Evolutionary conservation across 2,329 filamentous ascomycete species (phyloP), one percentile per base, ranked within the genome.

Genomic region (Fusarium mundagurra): DNA sequence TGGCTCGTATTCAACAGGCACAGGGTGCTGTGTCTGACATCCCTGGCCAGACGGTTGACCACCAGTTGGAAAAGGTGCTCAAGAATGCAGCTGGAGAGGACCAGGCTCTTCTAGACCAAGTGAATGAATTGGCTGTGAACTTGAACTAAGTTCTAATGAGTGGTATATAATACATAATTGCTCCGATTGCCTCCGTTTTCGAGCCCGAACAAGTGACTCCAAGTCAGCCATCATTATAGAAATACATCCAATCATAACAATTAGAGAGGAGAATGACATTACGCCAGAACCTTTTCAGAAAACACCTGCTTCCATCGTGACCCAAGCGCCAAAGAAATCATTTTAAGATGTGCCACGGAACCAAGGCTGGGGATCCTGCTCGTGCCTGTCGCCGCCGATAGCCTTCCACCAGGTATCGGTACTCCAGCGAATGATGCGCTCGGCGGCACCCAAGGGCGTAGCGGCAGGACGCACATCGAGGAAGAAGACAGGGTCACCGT

Each of bases 381-480:
- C 87, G 34, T 88, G 86, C 22, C 88, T 90, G 64, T 89, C 89
- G 18, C 91, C 94, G 1, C 95, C 95, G 61, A 91, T 94, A 1
- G 95, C 95, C 76, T 90, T 91, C 91, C 94, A 98, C 96, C 96
- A 99, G 14, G 97, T 89, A 83, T 98, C 96, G 16, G 94, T 95
- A 58, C 95, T 93, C 94, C 95, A 98, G 79, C 95, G 88, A 81
- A 98, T 90, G 69, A 95, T 84, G 59, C 96, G 89, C 86, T 98
- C 96, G 7, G 92, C 90, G 1, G 94, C 93, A 33, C 92, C 92
- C 3, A 90, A 92, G 7, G 95, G 95, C 0, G 94, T 94, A 47
- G 98, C 85, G 8, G 96, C 96, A 4, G 96, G 96, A 72, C 96
- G 89, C 27, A 99, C 96, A 80, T 99, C 96, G 62, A 99, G 90